Percentiles rank a stretch among this genome's conserved stretches.
Evolutionary conservation across 192 early-diverging fungal genomes (phyloP).

Genomic region (Backusella mclennaniae): DNA sequence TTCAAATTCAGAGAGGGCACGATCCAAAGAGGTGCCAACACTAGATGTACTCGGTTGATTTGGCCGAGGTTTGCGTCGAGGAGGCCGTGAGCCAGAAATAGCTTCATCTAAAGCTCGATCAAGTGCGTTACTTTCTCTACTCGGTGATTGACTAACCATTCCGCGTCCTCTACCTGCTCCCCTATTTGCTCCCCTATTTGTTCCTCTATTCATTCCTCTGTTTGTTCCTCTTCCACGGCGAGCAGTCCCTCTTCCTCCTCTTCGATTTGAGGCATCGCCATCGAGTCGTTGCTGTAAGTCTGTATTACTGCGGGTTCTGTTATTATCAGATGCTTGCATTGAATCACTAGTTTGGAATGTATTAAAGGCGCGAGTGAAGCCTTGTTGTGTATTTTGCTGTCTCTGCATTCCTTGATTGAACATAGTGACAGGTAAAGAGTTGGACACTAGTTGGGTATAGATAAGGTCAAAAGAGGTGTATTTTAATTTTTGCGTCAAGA

Average conservation of each 20-base stretch:
- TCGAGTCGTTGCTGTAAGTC: neutral
- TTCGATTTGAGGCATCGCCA: neutral
- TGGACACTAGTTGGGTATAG: neutral
- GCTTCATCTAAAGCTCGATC: neutral
- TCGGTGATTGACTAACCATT: neutral
- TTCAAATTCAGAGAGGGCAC: neutral
- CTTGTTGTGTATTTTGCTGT: neutral
- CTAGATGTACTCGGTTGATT: neutral
- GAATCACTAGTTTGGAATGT: neutral
- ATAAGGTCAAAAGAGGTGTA: neutral
- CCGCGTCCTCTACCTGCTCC: neutral
- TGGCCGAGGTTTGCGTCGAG: neutral
- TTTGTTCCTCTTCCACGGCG: neutral
- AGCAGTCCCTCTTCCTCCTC: neutral
- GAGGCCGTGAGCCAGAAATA: neutral
- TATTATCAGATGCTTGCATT: neutral
- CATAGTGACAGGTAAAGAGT: neutral
- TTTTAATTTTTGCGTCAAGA: neutral
- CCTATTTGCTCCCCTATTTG: neutral
- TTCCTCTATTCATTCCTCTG: neutral
- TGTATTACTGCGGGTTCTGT: neutral
- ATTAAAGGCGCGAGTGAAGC: neutral
- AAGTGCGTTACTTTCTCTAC: neutral
- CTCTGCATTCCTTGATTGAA: neutral
- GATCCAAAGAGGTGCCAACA: neutral